Evolutionary conservation across 176 grass and related monocot genomes (phyloP), one percentile per base, ranked within the genome.

Genomic region (Neostapfia colusana): DNA sequence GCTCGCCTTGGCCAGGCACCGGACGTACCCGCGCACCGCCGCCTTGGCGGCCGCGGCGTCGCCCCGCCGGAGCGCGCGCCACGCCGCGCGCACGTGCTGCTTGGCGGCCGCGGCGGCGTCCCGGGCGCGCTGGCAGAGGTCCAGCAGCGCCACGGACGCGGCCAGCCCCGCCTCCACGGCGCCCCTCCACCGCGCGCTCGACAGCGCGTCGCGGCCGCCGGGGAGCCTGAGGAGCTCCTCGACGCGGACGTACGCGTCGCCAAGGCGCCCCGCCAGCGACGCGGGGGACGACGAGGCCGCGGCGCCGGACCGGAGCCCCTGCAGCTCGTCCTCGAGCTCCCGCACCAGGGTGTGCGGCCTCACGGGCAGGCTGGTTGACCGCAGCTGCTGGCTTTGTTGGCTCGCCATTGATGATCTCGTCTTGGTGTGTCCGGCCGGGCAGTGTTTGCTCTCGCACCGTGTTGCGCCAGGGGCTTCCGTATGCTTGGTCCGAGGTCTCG

Each of bases 321-420:
- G 73, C 38, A 75, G 73, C 56, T 75, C 73, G 56, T 75, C 73
- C 56, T 75, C 73, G 16, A 75, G 23, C 73, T 75, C 73, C 25
- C n/a, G 56, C 15, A 62, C 56, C 24, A 62, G 39, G 73, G 73
- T 58, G 73, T 76, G 73, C 41, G 73, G 73, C 57, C 73, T 45
- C 16, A 63, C 4, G 25, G 73, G 73, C 40, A 76, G 73, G 73
- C 57, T 76, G 25, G 58, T 76, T 17, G 73, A 76, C 2, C 73
- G 73, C 16, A 76, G 73, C 57, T 76, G 73, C 73, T 57, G 51
- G 53, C 12, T n/a, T n/a, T n/a, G n/a, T 46, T 75, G 73, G 40
- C 40, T 44, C 57, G 73, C 73, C 73, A 76, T 76, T 35, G 73
- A 63, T 61, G 53, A 53, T 43, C 41, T 7, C 1, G 8, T 10